A percentile compares a stretch with the other conserved stretches of the same genome.
Conservation (phyloP, 441 rosid genomes). For the Gossypium aridum region DNA sequence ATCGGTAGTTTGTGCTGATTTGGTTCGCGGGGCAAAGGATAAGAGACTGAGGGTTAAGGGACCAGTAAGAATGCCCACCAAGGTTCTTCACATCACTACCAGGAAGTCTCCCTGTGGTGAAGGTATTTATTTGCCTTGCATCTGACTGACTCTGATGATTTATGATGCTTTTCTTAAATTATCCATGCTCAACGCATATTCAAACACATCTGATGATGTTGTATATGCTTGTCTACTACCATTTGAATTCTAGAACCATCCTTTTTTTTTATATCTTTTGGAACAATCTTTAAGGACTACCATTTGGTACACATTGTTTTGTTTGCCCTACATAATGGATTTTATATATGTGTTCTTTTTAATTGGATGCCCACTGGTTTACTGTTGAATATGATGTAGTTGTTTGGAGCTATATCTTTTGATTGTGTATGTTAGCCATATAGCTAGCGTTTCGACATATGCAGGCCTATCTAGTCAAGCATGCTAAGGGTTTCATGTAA, state of each 20-base stretch:
- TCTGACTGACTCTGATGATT: not conserved
- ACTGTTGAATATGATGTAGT: too few species aligned
- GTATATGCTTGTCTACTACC: not conserved
- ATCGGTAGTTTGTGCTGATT: conserved; percentile 56
- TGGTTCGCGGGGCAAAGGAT: conserved; percentile 83
- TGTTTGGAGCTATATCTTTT: too few species aligned
- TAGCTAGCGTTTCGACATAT: too few species aligned
- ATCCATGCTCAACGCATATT: too few species aligned
- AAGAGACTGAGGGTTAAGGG: conserved; percentile 78
- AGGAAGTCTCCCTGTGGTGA: conserved; percentile 89
- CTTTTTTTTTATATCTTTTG: not conserved
- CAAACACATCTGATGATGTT: not conserved
- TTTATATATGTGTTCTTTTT: too few species aligned
- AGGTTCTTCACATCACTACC: conserved; percentile 72
- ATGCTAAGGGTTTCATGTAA: not conserved
- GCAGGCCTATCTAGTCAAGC: not conserved
- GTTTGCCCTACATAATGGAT: too few species aligned
- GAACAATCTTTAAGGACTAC: not conserved
- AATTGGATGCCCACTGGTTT: too few species aligned
- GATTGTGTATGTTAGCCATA: too few species aligned
- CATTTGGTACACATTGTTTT: not conserved
- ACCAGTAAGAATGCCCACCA: conserved; percentile 85
- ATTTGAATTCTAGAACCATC: not conserved
- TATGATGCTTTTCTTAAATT: not conserved
- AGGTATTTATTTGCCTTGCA: conserved; percentile 34